Conservation (phyloP, 108 stramenopile genomes). For the Nitzschia sp. region DNA sequence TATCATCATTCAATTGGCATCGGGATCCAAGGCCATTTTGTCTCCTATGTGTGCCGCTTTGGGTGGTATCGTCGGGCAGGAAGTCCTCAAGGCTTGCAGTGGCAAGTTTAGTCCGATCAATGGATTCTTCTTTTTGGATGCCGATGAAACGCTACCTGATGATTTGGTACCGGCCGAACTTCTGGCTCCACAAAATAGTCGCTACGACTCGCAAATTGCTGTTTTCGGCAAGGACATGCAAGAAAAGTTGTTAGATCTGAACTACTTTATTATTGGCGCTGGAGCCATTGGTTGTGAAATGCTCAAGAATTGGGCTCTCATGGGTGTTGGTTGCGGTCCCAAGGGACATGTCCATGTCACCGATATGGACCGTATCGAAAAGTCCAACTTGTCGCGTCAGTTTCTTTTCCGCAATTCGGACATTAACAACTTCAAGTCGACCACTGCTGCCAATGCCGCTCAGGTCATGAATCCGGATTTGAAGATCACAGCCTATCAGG, state of each 20-base stretch:
- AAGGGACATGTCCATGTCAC: conserved; percentile 91
- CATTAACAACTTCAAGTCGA: conserved; percentile 92
- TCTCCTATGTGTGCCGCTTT: conserved; percentile 95
- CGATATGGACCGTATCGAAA: conserved; percentile 99
- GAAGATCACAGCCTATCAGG: conserved; percentile 87
- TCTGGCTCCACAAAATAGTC: conserved; percentile 57
- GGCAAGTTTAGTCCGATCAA: conserved; percentile 97
- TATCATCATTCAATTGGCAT: conserved; percentile 76
- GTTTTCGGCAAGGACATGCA: conserved; percentile 84
- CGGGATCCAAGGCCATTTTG: conserved; percentile 80
- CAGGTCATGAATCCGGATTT: conserved; percentile 89
- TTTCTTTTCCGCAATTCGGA: conserved; percentile 96
- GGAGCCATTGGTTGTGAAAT: conserved; percentile 99
- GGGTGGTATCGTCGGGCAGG: conserved; percentile 98
- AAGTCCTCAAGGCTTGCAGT: conserved; percentile 98
- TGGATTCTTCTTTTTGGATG: conserved; percentile 98
- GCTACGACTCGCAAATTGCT: conserved; percentile 87
- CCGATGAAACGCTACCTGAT: conserved; percentile 92
- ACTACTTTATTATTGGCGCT: conserved; percentile 96
- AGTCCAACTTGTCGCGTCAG: conserved; percentile 94
- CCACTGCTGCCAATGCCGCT: conserved; percentile 88
- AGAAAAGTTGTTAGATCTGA: conserved; percentile 68
- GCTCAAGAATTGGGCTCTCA: conserved; percentile 99
- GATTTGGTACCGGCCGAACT: conserved; percentile 58
- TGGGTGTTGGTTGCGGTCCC: conserved; percentile 92